Percentiles rank a stretch among this genome's conserved stretches.
Conservation (phyloP, 768 basidiomycete species). For the Boletus edulis region DNA sequence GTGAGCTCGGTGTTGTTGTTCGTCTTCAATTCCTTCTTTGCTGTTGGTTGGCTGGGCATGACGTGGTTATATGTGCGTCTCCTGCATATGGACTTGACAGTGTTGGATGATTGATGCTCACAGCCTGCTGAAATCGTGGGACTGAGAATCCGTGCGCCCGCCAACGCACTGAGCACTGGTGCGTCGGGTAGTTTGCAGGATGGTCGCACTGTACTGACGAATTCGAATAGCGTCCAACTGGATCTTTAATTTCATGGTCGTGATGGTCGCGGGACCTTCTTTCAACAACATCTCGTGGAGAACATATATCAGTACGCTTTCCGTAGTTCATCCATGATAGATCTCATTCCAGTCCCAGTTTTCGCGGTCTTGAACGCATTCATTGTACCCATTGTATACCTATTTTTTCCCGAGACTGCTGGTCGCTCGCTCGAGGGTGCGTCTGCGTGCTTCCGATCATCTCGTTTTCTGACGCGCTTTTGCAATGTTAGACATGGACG, state of each 20-base stretch:
- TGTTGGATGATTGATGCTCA: not conserved
- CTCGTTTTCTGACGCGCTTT: not conserved
- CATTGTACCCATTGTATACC: constrained; percentile 54
- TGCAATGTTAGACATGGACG: constrained; percentile 39
- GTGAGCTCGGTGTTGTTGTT: constrained; percentile 57
- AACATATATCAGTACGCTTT: constrained; percentile 51
- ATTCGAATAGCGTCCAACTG: constrained; percentile 36
- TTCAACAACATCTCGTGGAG: constrained; percentile 58
- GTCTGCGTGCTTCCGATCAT: not conserved
- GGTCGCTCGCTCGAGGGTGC: constrained; percentile 56
- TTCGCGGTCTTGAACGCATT: constrained; percentile 58
- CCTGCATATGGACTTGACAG: not conserved
- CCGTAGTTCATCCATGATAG: not conserved
- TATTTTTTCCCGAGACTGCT: constrained; percentile 62
- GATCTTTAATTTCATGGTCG: constrained; percentile 59
- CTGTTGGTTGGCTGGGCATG: constrained; percentile 71
- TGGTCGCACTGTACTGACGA: not conserved
- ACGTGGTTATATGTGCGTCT: constrained; percentile 63
- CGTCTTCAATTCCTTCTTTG: constrained; percentile 72
- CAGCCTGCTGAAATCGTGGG: constrained; percentile 68
- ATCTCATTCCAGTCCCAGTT: constrained; percentile 31
- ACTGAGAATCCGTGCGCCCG: constrained; percentile 58
- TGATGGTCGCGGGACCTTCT: constrained; percentile 60
- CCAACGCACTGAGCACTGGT: constrained; percentile 61
- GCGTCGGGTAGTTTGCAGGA: not conserved